phyloP scores from a whole-genome alignment of 1,284 basidiomycete species.

The Malassezia pachydermatis region DNA sequence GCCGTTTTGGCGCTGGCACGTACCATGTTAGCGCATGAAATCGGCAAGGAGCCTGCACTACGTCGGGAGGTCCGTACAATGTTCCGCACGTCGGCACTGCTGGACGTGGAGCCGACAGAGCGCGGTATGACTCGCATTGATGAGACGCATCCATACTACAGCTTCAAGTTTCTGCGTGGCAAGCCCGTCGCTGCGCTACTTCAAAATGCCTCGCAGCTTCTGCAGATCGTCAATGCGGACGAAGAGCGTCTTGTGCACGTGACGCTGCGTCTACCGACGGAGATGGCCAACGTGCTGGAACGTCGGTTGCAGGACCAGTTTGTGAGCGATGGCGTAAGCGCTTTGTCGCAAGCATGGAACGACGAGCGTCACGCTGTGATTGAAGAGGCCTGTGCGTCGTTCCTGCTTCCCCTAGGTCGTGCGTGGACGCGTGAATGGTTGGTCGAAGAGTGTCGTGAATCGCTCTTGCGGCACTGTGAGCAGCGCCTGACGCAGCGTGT shows the following conservation, averaged over 20 bases:
- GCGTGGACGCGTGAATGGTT: constrained; percentile 85
- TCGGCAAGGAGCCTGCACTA: constrained; percentile 83
- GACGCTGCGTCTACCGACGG: constrained; percentile 56
- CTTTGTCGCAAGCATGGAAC: constrained; percentile 85
- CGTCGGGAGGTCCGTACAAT: constrained; percentile 67
- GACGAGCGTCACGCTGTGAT: constrained; percentile 69
- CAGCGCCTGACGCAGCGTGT: constrained; percentile 45
- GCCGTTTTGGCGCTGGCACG: constrained; percentile 54
- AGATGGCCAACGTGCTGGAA: constrained; percentile 30
- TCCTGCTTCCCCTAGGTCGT: constrained; percentile 68
- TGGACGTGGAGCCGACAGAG: constrained; percentile 80
- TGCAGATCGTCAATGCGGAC: constrained; percentile 85
- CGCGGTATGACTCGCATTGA: constrained; percentile 82
- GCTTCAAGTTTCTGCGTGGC: constrained; percentile 84
- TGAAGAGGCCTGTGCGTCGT: constrained; percentile 65
- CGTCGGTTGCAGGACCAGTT: constrained; percentile 64
- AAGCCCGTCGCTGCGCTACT: constrained; percentile 68
- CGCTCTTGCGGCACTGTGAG: constrained; percentile 33
- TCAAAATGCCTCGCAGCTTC: constrained; percentile 58
- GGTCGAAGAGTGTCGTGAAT: constrained; percentile 78
- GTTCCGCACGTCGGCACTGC: constrained; percentile 66
- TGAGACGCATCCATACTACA: constrained; percentile 76
- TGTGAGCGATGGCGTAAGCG: constrained; percentile 72
- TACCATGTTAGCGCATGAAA: constrained; percentile 76
- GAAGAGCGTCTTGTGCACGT: constrained; percentile 73